phyloP scores from a whole-genome alignment of 2,329 filamentous ascomycete species.

The Fusarium siculi region DNA sequence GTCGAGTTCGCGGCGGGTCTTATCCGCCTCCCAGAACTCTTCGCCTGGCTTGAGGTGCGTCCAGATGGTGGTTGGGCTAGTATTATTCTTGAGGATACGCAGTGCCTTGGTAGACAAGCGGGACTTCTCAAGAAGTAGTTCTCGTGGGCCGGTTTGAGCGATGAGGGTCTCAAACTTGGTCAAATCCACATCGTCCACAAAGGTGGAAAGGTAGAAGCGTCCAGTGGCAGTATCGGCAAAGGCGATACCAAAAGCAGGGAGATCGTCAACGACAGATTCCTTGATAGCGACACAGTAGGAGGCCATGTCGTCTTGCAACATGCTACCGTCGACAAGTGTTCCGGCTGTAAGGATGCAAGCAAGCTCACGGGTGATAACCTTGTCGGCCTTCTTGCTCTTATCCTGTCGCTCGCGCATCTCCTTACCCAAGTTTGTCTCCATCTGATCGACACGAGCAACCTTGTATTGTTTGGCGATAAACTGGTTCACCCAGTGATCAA shows the following conservation, averaged over 20 bases:
- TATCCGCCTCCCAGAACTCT: conserved; percentile 92
- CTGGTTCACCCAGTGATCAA: conserved; percentile 98
- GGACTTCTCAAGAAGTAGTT: conserved; percentile 89
- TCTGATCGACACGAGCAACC: conserved; percentile 95
- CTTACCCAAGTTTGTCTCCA: conserved; percentile 94
- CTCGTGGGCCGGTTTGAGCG: conserved; percentile 88
- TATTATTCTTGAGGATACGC: conserved; percentile 96
- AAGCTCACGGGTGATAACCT: conserved; percentile 91
- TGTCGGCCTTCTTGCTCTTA: conserved; percentile 80
- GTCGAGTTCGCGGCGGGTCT: conserved; percentile 82
- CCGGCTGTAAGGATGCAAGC: conserved; percentile 91
- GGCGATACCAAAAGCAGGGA: conserved; percentile 87
- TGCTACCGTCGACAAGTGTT: conserved; percentile 92
- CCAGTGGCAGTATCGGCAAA: conserved; percentile 97
- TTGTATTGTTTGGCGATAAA: conserved; percentile 99
- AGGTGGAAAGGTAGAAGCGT: conserved; percentile 92
- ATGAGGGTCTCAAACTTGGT: conserved; percentile 98
- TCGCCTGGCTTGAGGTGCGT: conserved; percentile 87
- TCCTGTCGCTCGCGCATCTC: conserved; percentile 96
- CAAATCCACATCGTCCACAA: conserved; percentile 89
- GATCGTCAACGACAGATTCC: conserved; percentile 76
- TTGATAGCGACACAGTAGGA: conserved; percentile 97
- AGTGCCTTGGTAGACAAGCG: conserved; percentile 87
- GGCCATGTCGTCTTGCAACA: conserved; percentile 98
- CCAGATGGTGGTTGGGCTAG: conserved; percentile 91